Evolutionary conservation across 2,329 filamentous ascomycete species (phyloP).

Genomic region (Penicillium oxalicum): DNA sequence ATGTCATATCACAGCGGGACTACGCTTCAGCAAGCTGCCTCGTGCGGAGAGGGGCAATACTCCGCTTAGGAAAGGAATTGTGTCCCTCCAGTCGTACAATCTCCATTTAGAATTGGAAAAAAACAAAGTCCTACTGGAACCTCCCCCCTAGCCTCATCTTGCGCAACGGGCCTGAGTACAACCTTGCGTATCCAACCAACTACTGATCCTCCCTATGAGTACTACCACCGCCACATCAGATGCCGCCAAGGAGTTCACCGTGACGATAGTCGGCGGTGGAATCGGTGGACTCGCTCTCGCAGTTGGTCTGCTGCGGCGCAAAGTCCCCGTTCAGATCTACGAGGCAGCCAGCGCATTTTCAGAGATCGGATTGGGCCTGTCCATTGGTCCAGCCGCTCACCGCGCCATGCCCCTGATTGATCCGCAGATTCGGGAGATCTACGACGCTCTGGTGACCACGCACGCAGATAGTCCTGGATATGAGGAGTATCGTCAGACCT

Average conservation of each 20-base stretch:
- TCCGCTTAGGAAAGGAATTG: too few species aligned
- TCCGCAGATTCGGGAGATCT: constrained; percentile 31
- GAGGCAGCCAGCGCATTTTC: constrained; percentile 51
- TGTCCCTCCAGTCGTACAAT: too few species aligned
- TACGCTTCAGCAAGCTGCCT: too few species aligned
- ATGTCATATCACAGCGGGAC: too few species aligned
- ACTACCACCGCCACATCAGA: not conserved
- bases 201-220: too few species aligned
- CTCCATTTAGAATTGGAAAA: too few species aligned
- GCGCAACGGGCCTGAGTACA: too few species aligned
- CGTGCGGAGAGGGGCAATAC: too few species aligned
- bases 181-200: too few species aligned
- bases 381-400: constrained; percentile 51
- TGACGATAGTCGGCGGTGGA: constrained; percentile 56
- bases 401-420: constrained; percentile 51
- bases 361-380: constrained; percentile 55
- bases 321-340: constrained; percentile 48
- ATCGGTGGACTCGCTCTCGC: constrained; percentile 53
- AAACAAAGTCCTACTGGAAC: too few species aligned
- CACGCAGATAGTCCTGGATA: constrained; percentile 31
- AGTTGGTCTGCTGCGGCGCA: constrained; percentile 45
- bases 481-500: constrained; percentile 25
- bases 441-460: constrained; percentile 29
- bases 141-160: too few species aligned
- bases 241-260: constrained; percentile 34